Evolutionary conservation across 2,329 filamentous ascomycete genomes (phyloP), one percentile per base, ranked within the genome.

Genomic region (Cladosporium oxysporum): DNA sequence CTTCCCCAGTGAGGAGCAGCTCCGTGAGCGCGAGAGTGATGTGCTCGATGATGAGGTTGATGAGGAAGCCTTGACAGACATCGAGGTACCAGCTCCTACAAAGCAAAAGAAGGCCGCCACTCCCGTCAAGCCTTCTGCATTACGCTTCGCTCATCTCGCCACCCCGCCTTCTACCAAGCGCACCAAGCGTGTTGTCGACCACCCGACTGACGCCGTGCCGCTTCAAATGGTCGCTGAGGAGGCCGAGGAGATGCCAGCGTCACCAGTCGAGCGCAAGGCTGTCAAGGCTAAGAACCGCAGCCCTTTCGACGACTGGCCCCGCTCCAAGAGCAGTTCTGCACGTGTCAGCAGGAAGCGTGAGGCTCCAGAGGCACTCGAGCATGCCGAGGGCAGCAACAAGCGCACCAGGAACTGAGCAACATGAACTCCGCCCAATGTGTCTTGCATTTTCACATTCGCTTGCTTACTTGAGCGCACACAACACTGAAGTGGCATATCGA

Each of bases 261-360:
- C 55, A 59, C 67, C 64, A 66, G 60, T 62, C 61, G 62, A 50
- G 63, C 44, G 63, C 47, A 65, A 65, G 31, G 63, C 33, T 50
- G 50, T 26, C 33, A 59, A 60, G 58, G 28, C 41, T 58, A 73
- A 69, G 69, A 73, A 77, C 69, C 80, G 79, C 66, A 88, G 85
- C 71, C 87, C 87, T 2, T 92, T 92, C 71, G 88, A 90, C 71
- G 82, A 82, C 47, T 92, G 89, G 89, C 85, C 82, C 69, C 86
- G 88, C 66, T 87, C 86, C 71, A 92, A 92, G 66, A 29, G 62
- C 49, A 69, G 70, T 33, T 14, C 33, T 41, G n/a, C 37, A 16
- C 21, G 62, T 8, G 16, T 8, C 23, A 37, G 57, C 37, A 65
- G 59, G 57, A 72, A 72, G 68, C 70, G 71, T 52, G 64, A 66